Evolutionary conservation across 345 rosid species (phyloP).

Genomic region (Lumnitzera littorea): DNA sequence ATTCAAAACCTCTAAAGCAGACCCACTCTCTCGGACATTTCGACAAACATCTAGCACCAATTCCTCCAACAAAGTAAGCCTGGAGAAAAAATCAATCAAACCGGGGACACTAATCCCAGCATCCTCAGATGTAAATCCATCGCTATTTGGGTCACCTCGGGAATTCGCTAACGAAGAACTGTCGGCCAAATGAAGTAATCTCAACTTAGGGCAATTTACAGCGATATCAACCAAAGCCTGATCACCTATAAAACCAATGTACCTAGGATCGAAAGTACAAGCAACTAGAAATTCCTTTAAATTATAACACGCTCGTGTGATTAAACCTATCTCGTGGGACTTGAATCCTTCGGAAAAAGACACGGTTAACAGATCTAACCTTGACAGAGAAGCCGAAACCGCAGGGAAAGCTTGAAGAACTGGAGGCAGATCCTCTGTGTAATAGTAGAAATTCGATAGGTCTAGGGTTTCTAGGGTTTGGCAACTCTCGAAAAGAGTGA

Average conservation of each 20-base stretch:
- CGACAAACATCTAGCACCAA: slow-evolving; percentile 57
- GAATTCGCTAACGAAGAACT: slow-evolving; percentile 31
- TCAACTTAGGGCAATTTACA: slow-evolving; percentile 47
- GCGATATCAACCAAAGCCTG: slow-evolving; percentile 60
- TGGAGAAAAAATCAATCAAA: slow-evolving; percentile 40
- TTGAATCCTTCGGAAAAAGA: slow-evolving; percentile 71
- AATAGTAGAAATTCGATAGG: slow-evolving; percentile 73
- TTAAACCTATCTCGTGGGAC: slow-evolving; percentile 49
- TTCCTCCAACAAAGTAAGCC: slow-evolving; percentile 51
- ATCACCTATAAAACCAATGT: slow-evolving; percentile 65
- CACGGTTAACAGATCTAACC: slow-evolving; percentile 58
- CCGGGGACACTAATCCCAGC: slow-evolving; percentile 38
- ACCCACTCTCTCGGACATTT: slow-evolving; percentile 54
- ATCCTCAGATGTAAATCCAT: slow-evolving; percentile 43
- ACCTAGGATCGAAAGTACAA: slow-evolving; percentile 72
- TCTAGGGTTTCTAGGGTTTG: slow-evolving; percentile 35
- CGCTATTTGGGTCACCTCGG: slow-evolving; percentile 38
- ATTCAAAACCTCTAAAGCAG: slow-evolving; percentile 47
- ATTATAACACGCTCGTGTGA: slow-evolving; percentile 57
- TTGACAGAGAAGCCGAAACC: slow-evolving; percentile 32
- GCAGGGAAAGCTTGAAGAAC: slow-evolving; percentile 44
- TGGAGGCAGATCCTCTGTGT: slow-evolving; percentile 89
- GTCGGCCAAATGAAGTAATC: slow-evolving; percentile 61
- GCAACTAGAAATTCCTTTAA: slow-evolving; percentile 49
- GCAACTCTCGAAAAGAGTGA: slow-evolving; percentile 45